These are phyloP conservation scores for Psilocybe mexicana DNA, from an alignment of 1,284 basidiomycete species.

Conservation along the genomic window DNA sequence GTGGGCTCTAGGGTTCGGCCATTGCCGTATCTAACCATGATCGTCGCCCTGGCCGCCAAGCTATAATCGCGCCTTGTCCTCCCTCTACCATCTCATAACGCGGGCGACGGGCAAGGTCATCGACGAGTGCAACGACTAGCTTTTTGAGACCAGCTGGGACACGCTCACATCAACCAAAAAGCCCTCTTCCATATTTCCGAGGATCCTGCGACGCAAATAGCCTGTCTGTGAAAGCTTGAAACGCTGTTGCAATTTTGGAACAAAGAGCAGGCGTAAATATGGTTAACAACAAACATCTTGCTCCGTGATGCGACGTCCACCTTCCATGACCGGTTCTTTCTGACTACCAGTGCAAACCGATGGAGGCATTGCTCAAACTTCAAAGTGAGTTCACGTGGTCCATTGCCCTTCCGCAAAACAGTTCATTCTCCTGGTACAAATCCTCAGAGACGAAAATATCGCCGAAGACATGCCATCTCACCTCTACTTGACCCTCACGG, in stretches of 20 bases:
- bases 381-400: too few relatives aligned
- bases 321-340: too few relatives aligned
- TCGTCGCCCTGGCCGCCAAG: background rate
- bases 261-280: background rate
- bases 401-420: too few relatives aligned
- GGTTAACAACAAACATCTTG: background rate
- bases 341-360: too few relatives aligned
- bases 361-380: too few relatives aligned
- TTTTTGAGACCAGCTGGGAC: background rate
- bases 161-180: background rate
- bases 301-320: background rate
- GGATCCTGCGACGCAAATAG: background rate
- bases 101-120: background rate
- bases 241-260: background rate
- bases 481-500: background rate
- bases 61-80: background rate
- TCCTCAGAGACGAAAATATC: too few relatives aligned
- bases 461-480: too few relatives aligned
- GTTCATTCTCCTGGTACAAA: too few relatives aligned
- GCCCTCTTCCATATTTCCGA: background rate
- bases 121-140: constrained; percentile 3
- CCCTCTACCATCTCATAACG: background rate
- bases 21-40: constrained; percentile 16
- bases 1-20: constrained; percentile 19
- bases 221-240: background rate